Base-by-base conservation (phyloP, 2,329 filamentous ascomycete species). In the Sporothrix dimorphospora region DNA sequence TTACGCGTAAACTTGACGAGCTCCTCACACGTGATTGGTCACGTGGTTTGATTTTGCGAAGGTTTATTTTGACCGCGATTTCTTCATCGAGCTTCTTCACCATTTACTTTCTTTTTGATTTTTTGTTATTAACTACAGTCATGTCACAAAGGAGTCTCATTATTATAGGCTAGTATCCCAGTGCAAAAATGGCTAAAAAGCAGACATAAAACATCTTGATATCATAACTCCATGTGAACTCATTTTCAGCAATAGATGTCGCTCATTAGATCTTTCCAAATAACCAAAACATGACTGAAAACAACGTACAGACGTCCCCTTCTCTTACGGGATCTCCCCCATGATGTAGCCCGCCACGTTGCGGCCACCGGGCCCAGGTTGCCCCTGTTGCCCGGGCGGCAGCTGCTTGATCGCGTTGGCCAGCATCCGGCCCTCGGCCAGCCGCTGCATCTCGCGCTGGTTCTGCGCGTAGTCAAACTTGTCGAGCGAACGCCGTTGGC, bases 261-360 rank as follows among this genome's bases (percentile, higher is more conserved):
- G 30, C 30, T 21, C 30, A 1, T 40, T 7, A 40, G 40, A 61
- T 21, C 57, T 30, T 61, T 38, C 34, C 57, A 11, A 19, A 40
- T 61, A 38, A 27, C 19, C 16, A 12, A 61, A 40, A 61, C 1
- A 38, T 5, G 21, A n/a, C n/a, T n/a, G n/a, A n/a, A n/a, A n/a
- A n/a, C n/a, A n/a, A n/a, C n/a, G n/a, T n/a, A n/a, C n/a, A n/a
- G n/a, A n/a, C n/a, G n/a, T n/a, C n/a, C n/a, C n/a, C n/a, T n/a
- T n/a, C n/a, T n/a, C n/a, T n/a, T 34, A 7, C 73, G 83, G 83
- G 77, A 88, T 72, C 80, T 88, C 87, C 65, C 82, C 83, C 61
- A 84, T 84, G 42, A 89, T 82, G 74, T 83, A 89, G n/a, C 87
- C 87, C 80, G 88, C 85, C 80, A 87, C 78, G n/a, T 79, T 79